phyloP scores from a whole-genome alignment of 2,329 filamentous ascomycete genomes.

The Xylaria sp. region DNA sequence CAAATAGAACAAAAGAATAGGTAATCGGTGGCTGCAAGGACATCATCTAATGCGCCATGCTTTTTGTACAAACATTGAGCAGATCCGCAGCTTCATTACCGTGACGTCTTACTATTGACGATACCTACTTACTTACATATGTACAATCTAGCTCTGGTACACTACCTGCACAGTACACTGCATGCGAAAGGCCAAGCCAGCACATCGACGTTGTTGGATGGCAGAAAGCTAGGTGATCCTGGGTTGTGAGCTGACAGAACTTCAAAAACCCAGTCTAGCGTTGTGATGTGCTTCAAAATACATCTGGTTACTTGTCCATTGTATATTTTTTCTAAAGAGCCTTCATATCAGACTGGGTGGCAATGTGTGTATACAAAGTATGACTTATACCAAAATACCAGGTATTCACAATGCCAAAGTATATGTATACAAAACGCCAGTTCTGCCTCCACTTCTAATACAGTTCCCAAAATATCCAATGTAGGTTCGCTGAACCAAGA shows the following conservation, averaged over 20 bases:
- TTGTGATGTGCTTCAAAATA: background rate
- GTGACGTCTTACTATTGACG: constrained; percentile 3
- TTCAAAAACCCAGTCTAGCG: background rate
- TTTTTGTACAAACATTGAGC: constrained; percentile 9
- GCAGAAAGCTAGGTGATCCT: background rate
- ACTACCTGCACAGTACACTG: constrained; percentile 1
- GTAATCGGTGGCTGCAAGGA: constrained; percentile 20
- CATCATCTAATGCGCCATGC: constrained; percentile 10
- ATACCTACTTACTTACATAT: background rate
- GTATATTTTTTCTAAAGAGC: background rate
- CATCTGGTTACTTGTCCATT: constrained; percentile 4
- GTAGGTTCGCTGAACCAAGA: constrained; percentile 1
- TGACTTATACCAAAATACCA: background rate
- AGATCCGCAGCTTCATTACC: constrained; percentile 1
- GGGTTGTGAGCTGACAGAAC: constrained; percentile 20
- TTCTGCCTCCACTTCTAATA: background rate
- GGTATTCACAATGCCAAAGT: background rate
- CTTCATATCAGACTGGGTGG: background rate
- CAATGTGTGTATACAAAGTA: background rate
- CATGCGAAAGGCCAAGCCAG: background rate
- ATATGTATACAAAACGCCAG: background rate
- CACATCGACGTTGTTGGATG: background rate
- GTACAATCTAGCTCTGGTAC: background rate
- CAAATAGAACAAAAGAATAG: constrained; percentile 15
- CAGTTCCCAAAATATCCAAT: background rate